Evolutionary conservation across 148 eudicot genomes (phyloP).

Genomic region (Polygonum maritimum): DNA sequence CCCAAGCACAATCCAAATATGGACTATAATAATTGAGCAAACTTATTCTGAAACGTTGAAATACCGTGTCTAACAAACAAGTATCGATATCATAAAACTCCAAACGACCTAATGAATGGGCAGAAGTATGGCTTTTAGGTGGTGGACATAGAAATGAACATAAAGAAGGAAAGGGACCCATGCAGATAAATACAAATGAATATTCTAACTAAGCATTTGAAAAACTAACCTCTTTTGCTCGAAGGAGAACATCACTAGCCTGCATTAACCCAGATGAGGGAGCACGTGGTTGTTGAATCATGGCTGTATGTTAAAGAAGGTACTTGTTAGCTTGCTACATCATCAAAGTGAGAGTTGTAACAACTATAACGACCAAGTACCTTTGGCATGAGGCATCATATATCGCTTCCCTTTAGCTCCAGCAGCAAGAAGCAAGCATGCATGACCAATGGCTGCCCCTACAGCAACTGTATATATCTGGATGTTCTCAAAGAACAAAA

Average conservation of each 20-base stretch:
- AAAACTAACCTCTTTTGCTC: slow-evolving; percentile 64
- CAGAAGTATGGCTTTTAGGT: not conserved
- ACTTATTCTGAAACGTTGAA: not conserved
- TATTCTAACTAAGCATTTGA: not conserved
- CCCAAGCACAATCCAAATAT: not conserved
- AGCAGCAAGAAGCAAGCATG: slow-evolving; percentile 90
- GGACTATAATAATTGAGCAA: not conserved
- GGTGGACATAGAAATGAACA: not conserved
- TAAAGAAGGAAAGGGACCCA: not conserved
- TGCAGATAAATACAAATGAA: not conserved
- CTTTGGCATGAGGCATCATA: slow-evolving; percentile 80
- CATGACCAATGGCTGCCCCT: slow-evolving; percentile 83
- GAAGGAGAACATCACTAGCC: slow-evolving; percentile 70
- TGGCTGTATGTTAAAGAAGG: slow-evolving; percentile 36
- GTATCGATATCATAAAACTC: not conserved
- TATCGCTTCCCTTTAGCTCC: slow-evolving; percentile 86
- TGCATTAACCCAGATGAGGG: slow-evolving; percentile 75
- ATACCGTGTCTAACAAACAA: not conserved
- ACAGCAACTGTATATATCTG: slow-evolving; percentile 76
- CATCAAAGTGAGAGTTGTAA: not conserved
- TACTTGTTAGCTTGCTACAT: not conserved
- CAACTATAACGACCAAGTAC: slow-evolving; percentile 25
- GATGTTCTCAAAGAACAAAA: slow-evolving; percentile 11
- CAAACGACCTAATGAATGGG: not conserved
- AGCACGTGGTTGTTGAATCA: slow-evolving; percentile 66